These are phyloP conservation scores for Malassezia obtusa DNA, from an alignment of 1,284 basidiomycete species.

Conservation along the genomic window DNA sequence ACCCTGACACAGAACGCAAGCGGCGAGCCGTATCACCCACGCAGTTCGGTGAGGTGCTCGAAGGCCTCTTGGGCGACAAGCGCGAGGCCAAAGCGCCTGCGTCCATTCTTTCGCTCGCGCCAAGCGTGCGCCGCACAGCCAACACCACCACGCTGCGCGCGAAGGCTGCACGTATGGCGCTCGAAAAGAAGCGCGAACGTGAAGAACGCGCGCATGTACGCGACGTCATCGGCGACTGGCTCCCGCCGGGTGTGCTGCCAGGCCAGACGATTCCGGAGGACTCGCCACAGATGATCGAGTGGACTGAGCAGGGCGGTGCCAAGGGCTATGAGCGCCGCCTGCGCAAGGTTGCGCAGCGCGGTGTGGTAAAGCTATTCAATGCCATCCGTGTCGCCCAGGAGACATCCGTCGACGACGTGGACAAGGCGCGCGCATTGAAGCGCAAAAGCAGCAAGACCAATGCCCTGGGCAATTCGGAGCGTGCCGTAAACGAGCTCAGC, in stretches of 20 bases:
- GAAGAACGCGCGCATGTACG: slow-evolving; percentile 39
- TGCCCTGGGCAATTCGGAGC: slow-evolving; percentile 20
- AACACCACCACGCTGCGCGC: slow-evolving; percentile 33
- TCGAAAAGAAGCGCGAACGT: slow-evolving; percentile 32
- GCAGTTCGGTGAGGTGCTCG: slow-evolving; percentile 36
- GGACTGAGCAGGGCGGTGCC: slow-evolving; percentile 29
- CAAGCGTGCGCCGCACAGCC: slow-evolving; percentile 33
- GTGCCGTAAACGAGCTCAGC: slow-evolving; percentile 37
- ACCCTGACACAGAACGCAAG: slow-evolving; percentile 27
- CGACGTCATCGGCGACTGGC: slow-evolving; percentile 46
- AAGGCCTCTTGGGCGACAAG: slow-evolving; percentile 30
- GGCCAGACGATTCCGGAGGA: not conserved
- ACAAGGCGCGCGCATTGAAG: slow-evolving; percentile 22
- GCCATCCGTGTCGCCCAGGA: slow-evolving; percentile 44
- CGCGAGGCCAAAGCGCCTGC: not conserved
- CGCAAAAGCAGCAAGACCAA: slow-evolving; percentile 21
- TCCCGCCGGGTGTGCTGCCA: slow-evolving; percentile 29
- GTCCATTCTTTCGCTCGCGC: slow-evolving; percentile 41
- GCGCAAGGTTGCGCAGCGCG: slow-evolving; percentile 43
- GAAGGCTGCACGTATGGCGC: slow-evolving; percentile 37
- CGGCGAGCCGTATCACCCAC: slow-evolving; percentile 39
- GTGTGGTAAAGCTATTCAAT: slow-evolving; percentile 47
- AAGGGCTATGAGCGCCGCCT: slow-evolving; percentile 37
- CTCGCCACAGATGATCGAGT: slow-evolving; percentile 13
- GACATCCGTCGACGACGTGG: slow-evolving; percentile 33